phyloP scores from a whole-genome alignment of 352 stramenopile genomes.

The Phytopythium chamaehyphon region DNA sequence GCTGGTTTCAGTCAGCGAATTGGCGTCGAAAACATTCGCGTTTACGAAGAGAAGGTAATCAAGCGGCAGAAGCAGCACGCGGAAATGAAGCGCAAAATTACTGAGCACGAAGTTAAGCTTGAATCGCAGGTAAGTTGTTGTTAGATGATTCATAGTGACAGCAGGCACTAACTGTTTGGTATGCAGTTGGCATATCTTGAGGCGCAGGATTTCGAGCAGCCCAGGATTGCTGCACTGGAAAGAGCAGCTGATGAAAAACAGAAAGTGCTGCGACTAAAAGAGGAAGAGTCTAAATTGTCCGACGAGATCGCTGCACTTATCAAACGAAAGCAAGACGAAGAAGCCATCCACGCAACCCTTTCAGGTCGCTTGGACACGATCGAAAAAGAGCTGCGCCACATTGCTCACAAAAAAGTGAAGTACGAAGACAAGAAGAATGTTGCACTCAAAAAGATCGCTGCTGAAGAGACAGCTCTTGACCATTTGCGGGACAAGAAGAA shows the following conservation, averaged over 20 bases:
- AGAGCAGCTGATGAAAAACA: conserved; percentile 39
- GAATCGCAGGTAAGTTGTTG: conserved; percentile 52
- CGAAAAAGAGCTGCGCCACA: conserved; percentile 57
- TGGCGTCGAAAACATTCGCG: conserved; percentile 76
- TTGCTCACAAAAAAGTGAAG: conserved; percentile 56
- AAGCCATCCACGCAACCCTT: conserved; percentile 25
- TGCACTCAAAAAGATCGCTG: conserved; percentile 81
- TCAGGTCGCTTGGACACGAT: conserved; percentile 43
- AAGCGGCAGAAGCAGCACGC: conserved; percentile 76
- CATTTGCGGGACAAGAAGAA: conserved; percentile 91
- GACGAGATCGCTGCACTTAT: conserved; percentile 50
- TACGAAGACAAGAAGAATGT: conserved; percentile 61
- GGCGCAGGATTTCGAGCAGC: conserved; percentile 59
- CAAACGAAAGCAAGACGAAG: conserved; percentile 71
- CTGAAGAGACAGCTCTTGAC: conserved; percentile 90
- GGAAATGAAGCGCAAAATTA: conserved; percentile 67
- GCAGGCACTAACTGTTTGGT: not conserved
- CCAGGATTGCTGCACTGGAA: conserved; percentile 42
- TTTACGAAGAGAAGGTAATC: conserved; percentile 93
- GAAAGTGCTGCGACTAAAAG: conserved; percentile 45
- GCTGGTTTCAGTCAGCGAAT: conserved; percentile 72
- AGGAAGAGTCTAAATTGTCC: conserved; percentile 46
- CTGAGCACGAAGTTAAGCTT: conserved; percentile 80
- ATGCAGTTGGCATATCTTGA: conserved; percentile 56
- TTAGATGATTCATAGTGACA: too few species aligned